A percentile compares a stretch with the other conserved stretches of the same genome.
Conservation (phyloP, 371 early-diverging fungal genomes). For the Mucor circinelloides region DNA sequence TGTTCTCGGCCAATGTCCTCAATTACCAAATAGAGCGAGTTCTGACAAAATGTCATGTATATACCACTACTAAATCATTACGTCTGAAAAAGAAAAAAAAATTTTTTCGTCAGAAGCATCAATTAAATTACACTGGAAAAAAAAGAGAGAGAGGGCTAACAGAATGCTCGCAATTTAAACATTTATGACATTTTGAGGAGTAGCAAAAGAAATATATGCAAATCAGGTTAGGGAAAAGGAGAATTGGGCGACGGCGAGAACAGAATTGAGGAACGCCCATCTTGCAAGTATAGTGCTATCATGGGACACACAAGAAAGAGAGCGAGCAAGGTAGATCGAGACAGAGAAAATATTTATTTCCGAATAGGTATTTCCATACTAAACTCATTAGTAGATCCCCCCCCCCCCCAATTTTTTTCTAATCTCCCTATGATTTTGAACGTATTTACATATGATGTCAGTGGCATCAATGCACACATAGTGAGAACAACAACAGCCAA, state of each 20-base stretch:
- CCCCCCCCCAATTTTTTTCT: neutral
- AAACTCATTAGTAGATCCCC: neutral
- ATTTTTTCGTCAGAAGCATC: too few relatives aligned
- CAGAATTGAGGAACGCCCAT: neutral
- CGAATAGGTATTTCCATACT: neutral
- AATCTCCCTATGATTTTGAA: neutral
- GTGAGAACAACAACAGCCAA: neutral
- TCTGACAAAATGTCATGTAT: neutral
- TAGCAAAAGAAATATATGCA: neutral
- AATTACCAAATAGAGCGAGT: neutral
- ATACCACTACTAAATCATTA: neutral
- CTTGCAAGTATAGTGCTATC: neutral
- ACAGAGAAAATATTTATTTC: neutral
- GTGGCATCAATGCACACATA: slow-evolving; percentile 8
- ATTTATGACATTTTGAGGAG: neutral
- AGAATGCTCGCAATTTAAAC: neutral
- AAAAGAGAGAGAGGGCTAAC: neutral
- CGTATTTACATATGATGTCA: slow-evolving; percentile 2
- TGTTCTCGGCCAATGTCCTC: neutral
- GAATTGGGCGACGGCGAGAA: neutral
- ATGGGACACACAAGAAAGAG: neutral
- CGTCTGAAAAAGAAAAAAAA: too few relatives aligned
- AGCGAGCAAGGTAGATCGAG: neutral
- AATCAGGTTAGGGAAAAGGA: neutral
- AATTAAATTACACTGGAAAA: neutral